phyloP scores from a whole-genome alignment of 331 rosid genomes.

The Erythrophleum ivorense region DNA sequence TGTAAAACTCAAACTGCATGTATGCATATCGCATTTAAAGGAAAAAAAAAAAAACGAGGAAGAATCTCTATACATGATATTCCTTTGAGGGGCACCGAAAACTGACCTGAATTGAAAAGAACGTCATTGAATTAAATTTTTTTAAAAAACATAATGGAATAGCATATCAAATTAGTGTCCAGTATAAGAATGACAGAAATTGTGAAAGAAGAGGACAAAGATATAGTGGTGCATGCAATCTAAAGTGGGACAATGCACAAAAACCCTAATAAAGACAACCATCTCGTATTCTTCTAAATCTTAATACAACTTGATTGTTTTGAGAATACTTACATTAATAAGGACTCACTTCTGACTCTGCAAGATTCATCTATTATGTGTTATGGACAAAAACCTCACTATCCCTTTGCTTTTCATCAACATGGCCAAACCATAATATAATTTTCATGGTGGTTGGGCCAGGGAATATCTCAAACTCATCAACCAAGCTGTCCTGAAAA shows the following conservation, averaged over 20 bases:
- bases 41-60: too few species aligned
- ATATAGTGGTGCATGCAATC: slow-evolving; percentile 37
- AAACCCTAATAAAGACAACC: slow-evolving; percentile 45
- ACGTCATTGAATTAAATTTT: slow-evolving; percentile 43
- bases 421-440: slow-evolving; percentile 18
- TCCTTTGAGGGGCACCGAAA: slow-evolving; percentile 37
- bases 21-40: too few species aligned
- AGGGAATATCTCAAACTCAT: background rate
- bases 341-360: background rate
- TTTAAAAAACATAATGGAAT: background rate
- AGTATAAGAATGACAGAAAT: slow-evolving; percentile 34
- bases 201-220: slow-evolving; percentile 38
- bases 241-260: slow-evolving; percentile 25
- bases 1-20: too few species aligned
- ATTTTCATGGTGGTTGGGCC: background rate
- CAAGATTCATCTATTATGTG: slow-evolving; percentile 10
- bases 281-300: slow-evolving; percentile 34
- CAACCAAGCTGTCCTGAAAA: background rate
- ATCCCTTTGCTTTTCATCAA: slow-evolving; percentile 40
- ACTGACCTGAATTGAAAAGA: slow-evolving; percentile 29
- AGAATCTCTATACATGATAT: background rate
- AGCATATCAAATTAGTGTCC: slow-evolving; percentile 21
- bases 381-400: slow-evolving; percentile 35
- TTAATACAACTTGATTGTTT: slow-evolving; percentile 12
- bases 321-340: slow-evolving; percentile 13